Conservation (phyloP, 352 stramenopile genomes). For the Phytophthora constricta region DNA sequence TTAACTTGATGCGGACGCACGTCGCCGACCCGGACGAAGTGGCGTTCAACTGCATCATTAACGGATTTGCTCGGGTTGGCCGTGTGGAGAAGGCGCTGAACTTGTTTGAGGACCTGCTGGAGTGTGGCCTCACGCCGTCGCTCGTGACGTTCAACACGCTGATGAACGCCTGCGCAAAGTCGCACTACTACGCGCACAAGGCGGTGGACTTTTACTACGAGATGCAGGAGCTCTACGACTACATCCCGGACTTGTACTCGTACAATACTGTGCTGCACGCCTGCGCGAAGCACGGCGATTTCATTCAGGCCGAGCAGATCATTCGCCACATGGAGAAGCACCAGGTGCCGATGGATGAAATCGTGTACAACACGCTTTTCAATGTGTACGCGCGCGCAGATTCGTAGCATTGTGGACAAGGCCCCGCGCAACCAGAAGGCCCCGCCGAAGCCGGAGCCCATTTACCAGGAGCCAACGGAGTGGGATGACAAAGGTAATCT, state of each 20-base stretch:
- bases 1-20: conserved; percentile 83
- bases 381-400: conserved; percentile 84
- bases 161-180: conserved; percentile 85
- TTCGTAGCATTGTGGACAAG: conserved; percentile 70
- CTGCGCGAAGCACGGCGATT: conserved; percentile 80
- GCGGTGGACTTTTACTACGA: conserved; percentile 87
- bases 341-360: conserved; percentile 66
- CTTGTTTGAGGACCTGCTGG: conserved; percentile 78
- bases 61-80: conserved; percentile 76
- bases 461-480: conserved; percentile 76
- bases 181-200: conserved; percentile 87
- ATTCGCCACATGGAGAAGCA: conserved; percentile 75
- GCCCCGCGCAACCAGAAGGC: conserved; percentile 65
- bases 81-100: conserved; percentile 81
- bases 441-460: conserved; percentile 39
- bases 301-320: conserved; percentile 77
- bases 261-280: conserved; percentile 84
- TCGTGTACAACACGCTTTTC: conserved; percentile 78
- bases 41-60: conserved; percentile 75
- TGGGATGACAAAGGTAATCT: conserved; percentile 78
- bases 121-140: conserved; percentile 68
- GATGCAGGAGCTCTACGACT: conserved; percentile 89
- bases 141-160: conserved; percentile 82
- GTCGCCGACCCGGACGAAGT: conserved; percentile 74
- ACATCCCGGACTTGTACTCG: conserved; percentile 74